Conservation (phyloP, 2,329 filamentous ascomycete genomes). For the Trichoderma sp. region DNA sequence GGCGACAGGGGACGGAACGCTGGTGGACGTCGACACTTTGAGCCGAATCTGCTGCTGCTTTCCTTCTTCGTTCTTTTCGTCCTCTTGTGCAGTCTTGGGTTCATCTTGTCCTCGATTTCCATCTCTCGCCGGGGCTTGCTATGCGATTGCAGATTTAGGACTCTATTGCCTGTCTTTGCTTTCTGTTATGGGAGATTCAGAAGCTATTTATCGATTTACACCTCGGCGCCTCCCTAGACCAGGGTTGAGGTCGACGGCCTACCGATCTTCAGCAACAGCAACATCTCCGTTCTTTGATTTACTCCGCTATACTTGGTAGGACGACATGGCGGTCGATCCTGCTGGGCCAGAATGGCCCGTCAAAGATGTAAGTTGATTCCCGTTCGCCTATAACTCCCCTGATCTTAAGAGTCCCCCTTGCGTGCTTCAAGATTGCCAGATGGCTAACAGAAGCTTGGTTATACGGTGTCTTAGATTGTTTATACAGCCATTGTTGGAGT, state of each 20-base stretch:
- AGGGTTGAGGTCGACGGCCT: background rate
- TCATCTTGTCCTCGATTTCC: background rate
- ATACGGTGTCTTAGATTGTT: slow-evolving; percentile 63
- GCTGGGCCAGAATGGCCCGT: slow-evolving; percentile 53
- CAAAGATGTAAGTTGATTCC: slow-evolving; percentile 43
- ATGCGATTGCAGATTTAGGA: background rate
- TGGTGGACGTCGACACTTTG: background rate
- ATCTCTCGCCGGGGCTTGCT: background rate
- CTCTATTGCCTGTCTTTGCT: background rate
- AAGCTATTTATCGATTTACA: background rate
- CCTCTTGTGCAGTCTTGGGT: background rate
- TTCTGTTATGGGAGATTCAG: background rate
- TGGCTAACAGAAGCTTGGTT: background rate
- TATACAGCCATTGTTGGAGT: slow-evolving; percentile 80
- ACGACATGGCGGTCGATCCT: slow-evolving; percentile 44
- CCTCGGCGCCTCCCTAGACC: background rate
- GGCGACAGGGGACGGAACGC: background rate
- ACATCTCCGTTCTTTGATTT: too few species aligned
- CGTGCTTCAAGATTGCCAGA: background rate
- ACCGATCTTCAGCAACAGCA: background rate
- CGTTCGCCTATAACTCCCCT: background rate
- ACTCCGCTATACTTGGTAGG: background rate
- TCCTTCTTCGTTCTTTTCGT: background rate
- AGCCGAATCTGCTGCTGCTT: background rate
- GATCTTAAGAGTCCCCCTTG: background rate